Base-by-base conservation (phyloP, 2,329 filamentous ascomycete species). In the Raffaelea albimanens region DNA sequence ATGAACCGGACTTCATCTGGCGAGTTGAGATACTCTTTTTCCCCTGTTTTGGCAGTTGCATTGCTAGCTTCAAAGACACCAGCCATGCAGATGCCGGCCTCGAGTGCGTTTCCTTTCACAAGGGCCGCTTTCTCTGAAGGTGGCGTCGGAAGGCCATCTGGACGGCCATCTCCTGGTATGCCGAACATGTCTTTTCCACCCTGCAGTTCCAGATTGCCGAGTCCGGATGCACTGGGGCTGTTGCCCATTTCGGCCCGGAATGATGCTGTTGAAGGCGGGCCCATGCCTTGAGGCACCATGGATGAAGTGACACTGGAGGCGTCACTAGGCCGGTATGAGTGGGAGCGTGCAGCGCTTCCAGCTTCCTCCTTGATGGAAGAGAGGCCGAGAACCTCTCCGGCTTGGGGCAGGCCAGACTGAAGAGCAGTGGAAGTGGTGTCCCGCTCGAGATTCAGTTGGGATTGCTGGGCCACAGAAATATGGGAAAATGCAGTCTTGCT, bases 1-100 rank as follows among this genome's bases (percentile, higher is more conserved):
- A 96, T 87, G 60, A 89, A 89, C n/a, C 83, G 68, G 0, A 93
- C 76, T 61, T 95, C 88, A 49, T 95, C 86, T 10, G 82, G 76
- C 3, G 78, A 80, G 53, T 78, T 82, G 41, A 95, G 72, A 55
- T 79, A 87, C 45, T 85, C 77, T 34, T 78, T 64, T 50, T 72
- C 69, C 19, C 56, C 63, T 40, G 45, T 57, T 11, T 39, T 45
- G 23, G 31, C 40, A 33, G 18, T 41, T 23, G 29, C 21, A 18
- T 10, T 45, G 21, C 21, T 46, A 18, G 23, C 44, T 14, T 36
- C 46, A 3, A 31, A 22, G 0, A 18, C 25, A 3, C 34, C 21
- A 14, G 34, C n/a, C 14, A 16, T 16, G 14, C 34, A 38, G 14
- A 39, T 10, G 5, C 40, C 33, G 22, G 23, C 29, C 13, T 38